Evolutionary conservation across 2,329 filamentous ascomycete genomes (phyloP), one percentile per base, ranked within the genome.

Genomic region (Cadophora sp.): DNA sequence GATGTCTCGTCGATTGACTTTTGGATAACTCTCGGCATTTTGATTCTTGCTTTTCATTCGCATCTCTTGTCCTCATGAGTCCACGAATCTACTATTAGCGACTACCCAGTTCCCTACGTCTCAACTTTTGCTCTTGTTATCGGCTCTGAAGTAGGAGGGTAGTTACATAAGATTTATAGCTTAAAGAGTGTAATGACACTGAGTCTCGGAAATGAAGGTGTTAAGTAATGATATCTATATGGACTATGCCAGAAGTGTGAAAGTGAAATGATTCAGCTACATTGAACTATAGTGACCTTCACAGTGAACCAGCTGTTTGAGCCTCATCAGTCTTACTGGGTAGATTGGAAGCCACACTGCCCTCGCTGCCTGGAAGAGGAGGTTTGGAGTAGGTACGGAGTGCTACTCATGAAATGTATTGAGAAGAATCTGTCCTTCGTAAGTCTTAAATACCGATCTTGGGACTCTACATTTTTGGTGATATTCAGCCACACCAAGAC

Each of bases 21-120:
- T 74, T 72, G 72, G 73, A 73, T 67, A n/a, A 69, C 68, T 69
- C 69, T 65, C 43, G 66, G 72, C 66, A 71, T 74, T 68, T 74
- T 71, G 71, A 73, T 73, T 75, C 66, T 73, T 66, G 71, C 69
- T 71, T 75, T 69, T 75, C 74, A 65, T 75, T 75, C 69, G 70
- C 69, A 68, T 73, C 71, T 73, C 71, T 73, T 66, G 67, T 75
- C 72, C 67, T 78, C 68, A 79, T 76, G 77, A 77, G 74, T 73
- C 73, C 71, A 79, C 77, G 77, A 79, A 78, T 79, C 76, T 78
- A 75, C 76, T 79, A 65, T 77, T 74, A 77, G 77, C 77, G 77
- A 78, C 76, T 78, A 79, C 77, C 77, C 76, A 72, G 66, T 75
- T 76, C 69, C 56, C 69, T 76, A 68, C 66, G 68, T 74, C 66